A percentile compares a stretch with the other conserved stretches of the same genome.
These are phyloP conservation scores for Moniliella sp. DNA, from an alignment of 1,284 basidiomycete genomes.

Conservation along the genomic window DNA sequence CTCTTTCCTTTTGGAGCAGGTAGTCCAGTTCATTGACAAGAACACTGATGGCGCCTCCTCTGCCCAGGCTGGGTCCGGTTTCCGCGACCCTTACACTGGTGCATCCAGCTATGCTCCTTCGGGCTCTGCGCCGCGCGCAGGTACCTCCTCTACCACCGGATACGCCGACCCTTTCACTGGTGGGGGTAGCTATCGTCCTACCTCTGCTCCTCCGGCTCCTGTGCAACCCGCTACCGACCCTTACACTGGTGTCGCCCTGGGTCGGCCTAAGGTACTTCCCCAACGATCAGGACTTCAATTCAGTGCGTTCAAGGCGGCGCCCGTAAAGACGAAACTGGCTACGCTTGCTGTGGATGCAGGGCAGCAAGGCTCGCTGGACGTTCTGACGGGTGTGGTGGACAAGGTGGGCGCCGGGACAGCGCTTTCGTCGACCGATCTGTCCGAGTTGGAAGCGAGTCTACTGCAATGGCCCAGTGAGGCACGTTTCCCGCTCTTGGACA, in stretches of 20 bases:
- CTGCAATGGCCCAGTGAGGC: constrained; percentile 57
- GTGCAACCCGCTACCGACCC: constrained; percentile 42
- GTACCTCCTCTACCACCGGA: constrained; percentile 31
- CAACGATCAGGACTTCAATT: constrained; percentile 41
- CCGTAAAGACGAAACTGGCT: neutral
- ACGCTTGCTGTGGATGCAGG: neutral
- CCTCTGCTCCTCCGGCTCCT: constrained; percentile 15
- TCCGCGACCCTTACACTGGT: constrained; percentile 79
- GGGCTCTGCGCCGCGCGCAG: constrained; percentile 11
- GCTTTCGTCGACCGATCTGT: constrained; percentile 4
- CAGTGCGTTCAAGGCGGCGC: neutral
- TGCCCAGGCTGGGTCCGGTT: constrained; percentile 43
- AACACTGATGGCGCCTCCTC: constrained; percentile 53
- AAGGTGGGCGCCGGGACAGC: neutral
- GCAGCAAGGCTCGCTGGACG: neutral
- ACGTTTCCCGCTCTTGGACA: constrained; percentile 75
- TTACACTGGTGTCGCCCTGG: constrained; percentile 73
- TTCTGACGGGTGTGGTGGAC: neutral
- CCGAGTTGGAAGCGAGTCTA: constrained; percentile 39
- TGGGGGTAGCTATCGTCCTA: constrained; percentile 8
- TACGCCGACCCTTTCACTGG: constrained; percentile 16
- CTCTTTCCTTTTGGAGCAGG: constrained; percentile 60
- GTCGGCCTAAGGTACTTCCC: constrained; percentile 62
- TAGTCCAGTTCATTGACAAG: constrained; percentile 79
- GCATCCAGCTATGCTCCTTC: constrained; percentile 41